Evolutionary conservation across 1,284 basidiomycete genomes (phyloP).

Genomic region (Gomphus sp.): DNA sequence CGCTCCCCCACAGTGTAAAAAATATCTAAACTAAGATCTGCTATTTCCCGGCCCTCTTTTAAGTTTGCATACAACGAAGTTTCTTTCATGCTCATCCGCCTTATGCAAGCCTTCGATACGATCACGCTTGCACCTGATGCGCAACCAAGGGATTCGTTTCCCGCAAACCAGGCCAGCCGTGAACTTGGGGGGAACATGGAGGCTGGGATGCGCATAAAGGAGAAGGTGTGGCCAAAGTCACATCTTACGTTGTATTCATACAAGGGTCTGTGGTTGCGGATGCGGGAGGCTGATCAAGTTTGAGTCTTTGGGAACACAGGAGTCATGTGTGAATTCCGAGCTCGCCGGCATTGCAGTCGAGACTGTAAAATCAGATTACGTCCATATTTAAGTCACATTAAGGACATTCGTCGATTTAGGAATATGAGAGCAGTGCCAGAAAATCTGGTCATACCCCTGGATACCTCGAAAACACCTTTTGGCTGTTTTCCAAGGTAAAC

Average conservation of each 20-base stretch:
- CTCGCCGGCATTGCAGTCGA: too few species aligned
- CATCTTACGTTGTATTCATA: conserved; percentile 43
- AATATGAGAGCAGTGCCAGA: too few species aligned
- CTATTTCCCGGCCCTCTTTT: not conserved
- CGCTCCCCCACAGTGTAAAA: not conserved
- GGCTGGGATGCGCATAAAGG: not conserved
- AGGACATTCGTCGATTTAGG: too few species aligned
- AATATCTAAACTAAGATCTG: too few species aligned
- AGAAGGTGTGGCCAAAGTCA: conserved; percentile 36
- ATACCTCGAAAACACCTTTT: too few species aligned
- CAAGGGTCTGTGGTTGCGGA: conserved; percentile 7
- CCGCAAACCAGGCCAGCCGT: not conserved
- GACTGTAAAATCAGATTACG: too few species aligned
- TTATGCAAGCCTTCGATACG: conserved; percentile 48
- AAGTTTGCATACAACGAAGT: conserved; percentile 64
- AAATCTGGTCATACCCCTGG: too few species aligned
- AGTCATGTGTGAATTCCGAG: too few species aligned
- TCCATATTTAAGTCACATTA: too few species aligned
- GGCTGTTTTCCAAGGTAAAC: too few species aligned
- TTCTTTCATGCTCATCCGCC: conserved; percentile 54
- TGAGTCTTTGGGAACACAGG: not conserved
- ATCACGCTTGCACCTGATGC: conserved; percentile 37
- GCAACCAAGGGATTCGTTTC: conserved; percentile 21
- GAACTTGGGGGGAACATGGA: not conserved
- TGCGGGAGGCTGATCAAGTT: not conserved